Evolutionary conservation across 495 filamentous ascomycete species (phyloP).

Genomic region (Cetradonia linearis): DNA sequence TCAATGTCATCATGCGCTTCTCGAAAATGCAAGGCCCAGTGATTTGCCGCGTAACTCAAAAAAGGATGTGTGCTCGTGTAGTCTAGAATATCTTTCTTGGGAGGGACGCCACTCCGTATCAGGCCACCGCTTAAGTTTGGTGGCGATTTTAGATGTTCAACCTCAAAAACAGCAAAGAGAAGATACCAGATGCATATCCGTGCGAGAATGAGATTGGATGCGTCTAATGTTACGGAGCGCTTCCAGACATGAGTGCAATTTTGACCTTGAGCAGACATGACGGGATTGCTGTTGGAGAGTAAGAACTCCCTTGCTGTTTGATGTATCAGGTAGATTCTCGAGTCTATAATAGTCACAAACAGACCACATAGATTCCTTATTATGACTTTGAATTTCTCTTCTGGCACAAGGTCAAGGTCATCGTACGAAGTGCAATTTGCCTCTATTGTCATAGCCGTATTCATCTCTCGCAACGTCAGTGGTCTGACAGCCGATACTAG

Average conservation of each 20-base stretch:
- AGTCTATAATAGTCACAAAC: conserved; percentile 30
- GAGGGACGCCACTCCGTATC: too few relatives aligned
- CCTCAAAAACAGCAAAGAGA: conserved; percentile 13
- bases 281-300: too few relatives aligned
- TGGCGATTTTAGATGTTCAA: conserved; percentile 3
- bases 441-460: conserved; percentile 25
- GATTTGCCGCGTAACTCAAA: conserved; percentile 28
- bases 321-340: conserved; percentile 33
- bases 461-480: conserved; percentile 31
- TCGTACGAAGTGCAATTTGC: not conserved
- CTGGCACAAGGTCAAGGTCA: conserved; percentile 4
- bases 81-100: conserved; percentile 2
- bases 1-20: conserved; percentile 9
- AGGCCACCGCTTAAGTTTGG: not conserved
- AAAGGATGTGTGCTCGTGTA: conserved; percentile 20
- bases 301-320: conserved; percentile 37
- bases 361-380: conserved; percentile 30
- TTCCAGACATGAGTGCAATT: too few relatives aligned
- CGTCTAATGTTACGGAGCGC: conserved; percentile 24
- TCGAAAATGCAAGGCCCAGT: conserved; percentile 30
- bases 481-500: conserved; percentile 29
- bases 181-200: conserved; percentile 31
- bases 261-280: too few relatives aligned
- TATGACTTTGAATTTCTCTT: conserved; percentile 23
- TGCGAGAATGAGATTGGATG: conserved; percentile 29